phyloP scores from a whole-genome alignment of 352 stramenopile species.

The Pythium plurisporium region DNA sequence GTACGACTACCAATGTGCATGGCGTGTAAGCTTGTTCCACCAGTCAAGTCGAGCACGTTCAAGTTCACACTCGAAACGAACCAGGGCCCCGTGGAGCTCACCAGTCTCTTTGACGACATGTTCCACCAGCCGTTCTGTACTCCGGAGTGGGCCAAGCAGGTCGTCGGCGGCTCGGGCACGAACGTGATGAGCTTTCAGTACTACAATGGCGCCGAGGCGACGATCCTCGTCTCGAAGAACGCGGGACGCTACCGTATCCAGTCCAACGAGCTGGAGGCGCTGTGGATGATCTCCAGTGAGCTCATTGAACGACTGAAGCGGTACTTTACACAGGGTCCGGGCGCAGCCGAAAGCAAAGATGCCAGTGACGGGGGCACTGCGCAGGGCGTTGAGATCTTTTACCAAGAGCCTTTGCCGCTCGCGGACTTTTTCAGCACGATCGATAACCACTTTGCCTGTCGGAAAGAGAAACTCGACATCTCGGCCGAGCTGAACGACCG shows the following conservation, averaged over 20 bases:
- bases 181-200: slow-evolving; percentile 89
- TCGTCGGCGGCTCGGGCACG: slow-evolving; percentile 46
- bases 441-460: slow-evolving; percentile 76
- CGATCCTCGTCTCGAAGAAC: slow-evolving; percentile 89
- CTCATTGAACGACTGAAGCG: slow-evolving; percentile 58
- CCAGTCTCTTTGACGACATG: slow-evolving; percentile 83
- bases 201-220: slow-evolving; percentile 80
- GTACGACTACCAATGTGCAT: slow-evolving; percentile 77
- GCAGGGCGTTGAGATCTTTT: slow-evolving; percentile 54
- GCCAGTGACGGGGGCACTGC: not conserved
- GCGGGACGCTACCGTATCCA: slow-evolving; percentile 86
- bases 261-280: slow-evolving; percentile 70
- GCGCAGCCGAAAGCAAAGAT: slow-evolving; percentile 24
- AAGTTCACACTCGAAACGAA: slow-evolving; percentile 90
- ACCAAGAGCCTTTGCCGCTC: slow-evolving; percentile 79
- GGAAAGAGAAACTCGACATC: slow-evolving; percentile 60
- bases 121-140: slow-evolving; percentile 69
- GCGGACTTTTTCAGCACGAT: slow-evolving; percentile 87
- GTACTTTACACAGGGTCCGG: slow-evolving; percentile 30
- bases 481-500: slow-evolving; percentile 75
- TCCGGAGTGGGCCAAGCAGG: slow-evolving; percentile 65
- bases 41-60: slow-evolving; percentile 76
- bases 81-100: slow-evolving; percentile 65
- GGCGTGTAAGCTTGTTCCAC: slow-evolving; percentile 58
- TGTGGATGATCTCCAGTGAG: slow-evolving; percentile 79